Percentiles rank a stretch among this genome's conserved stretches.
Evolutionary conservation across 257 asterid species (phyloP).

Genomic region (Cruciata laevipes): DNA sequence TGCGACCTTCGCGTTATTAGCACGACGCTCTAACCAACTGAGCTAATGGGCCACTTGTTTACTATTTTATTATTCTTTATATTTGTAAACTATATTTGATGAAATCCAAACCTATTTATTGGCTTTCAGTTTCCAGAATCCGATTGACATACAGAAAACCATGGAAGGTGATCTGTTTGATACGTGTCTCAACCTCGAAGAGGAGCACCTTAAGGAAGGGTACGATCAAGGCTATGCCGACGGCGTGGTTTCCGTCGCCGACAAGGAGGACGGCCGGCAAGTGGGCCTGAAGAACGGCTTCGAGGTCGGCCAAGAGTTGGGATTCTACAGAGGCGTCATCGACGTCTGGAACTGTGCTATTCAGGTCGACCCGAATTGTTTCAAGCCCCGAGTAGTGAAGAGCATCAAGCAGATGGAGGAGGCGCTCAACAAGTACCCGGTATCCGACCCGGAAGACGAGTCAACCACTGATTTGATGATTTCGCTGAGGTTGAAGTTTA

Average conservation of each 20-base stretch:
- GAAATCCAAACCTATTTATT: no score
- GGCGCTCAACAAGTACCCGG: slow-evolving; percentile 39
- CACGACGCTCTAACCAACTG: slow-evolving; percentile 42
- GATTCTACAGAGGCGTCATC: slow-evolving; percentile 56
- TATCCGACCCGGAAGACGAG: slow-evolving; percentile 52
- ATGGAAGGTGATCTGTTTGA: slow-evolving; percentile 43
- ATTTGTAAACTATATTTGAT: no score
- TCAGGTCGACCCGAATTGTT: slow-evolving; percentile 36
- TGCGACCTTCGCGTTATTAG: slow-evolving; percentile 44
- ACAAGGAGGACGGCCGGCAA: slow-evolving; percentile 44
- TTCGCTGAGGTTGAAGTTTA: slow-evolving; percentile 50
- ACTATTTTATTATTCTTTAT: no score
- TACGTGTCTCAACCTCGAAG: slow-evolving; percentile 48
- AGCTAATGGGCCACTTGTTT: slow-evolving; percentile 14
- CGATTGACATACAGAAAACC: background rate
- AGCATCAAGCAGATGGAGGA: slow-evolving; percentile 54
- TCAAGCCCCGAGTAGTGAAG: slow-evolving; percentile 37
- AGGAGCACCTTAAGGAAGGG: slow-evolving; percentile 45
- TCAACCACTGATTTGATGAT: slow-evolving; percentile 41
- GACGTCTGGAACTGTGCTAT: slow-evolving; percentile 49
- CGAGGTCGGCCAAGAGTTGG: slow-evolving; percentile 59
- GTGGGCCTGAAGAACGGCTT: slow-evolving; percentile 62
- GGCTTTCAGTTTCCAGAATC: no score
- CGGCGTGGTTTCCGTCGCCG: slow-evolving; percentile 31
- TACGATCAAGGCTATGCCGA: slow-evolving; percentile 52